phyloP scores from a whole-genome alignment of 768 basidiomycete species.

The Nevesoporus exiguus region DNA sequence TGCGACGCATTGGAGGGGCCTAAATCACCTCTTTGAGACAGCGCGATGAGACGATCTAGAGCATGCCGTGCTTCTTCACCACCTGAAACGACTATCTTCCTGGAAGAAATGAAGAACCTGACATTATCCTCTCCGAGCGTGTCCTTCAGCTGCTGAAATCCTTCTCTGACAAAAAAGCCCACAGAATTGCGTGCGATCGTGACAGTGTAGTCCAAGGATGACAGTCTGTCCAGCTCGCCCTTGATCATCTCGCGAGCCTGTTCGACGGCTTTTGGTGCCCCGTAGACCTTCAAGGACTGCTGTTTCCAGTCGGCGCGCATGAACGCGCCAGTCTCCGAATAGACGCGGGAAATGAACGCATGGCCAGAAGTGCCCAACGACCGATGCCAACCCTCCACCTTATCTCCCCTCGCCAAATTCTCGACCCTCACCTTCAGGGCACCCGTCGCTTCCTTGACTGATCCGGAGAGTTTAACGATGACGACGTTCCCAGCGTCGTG shows the following conservation, averaged over 20 bases:
- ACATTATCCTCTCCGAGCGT: constrained; percentile 54
- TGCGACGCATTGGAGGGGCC: neutral
- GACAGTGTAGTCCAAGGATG: constrained; percentile 41
- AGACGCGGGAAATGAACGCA: constrained; percentile 36
- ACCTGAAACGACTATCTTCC: constrained; percentile 49
- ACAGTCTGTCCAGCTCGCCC: constrained; percentile 46
- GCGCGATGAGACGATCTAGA: constrained; percentile 41
- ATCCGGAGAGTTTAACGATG: constrained; percentile 44
- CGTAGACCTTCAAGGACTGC: constrained; percentile 45
- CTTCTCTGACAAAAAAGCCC: constrained; percentile 49
- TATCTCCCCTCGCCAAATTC: constrained; percentile 48
- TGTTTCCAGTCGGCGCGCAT: constrained; percentile 46
- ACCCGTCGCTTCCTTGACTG: constrained; percentile 52
- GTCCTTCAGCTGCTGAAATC: constrained; percentile 48
- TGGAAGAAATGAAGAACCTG: constrained; percentile 39
- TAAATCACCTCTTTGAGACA: constrained; percentile 32
- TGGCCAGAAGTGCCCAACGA: constrained; percentile 31
- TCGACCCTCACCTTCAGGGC: constrained; percentile 60
- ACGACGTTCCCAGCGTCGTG: constrained; percentile 25
- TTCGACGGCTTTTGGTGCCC: constrained; percentile 37
- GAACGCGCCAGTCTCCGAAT: constrained; percentile 38
- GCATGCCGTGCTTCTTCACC: constrained; percentile 53
- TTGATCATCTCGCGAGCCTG: constrained; percentile 44
- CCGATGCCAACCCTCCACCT: constrained; percentile 50
- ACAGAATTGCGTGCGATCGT: constrained; percentile 38